phyloP scores from a whole-genome alignment of 768 basidiomycete genomes.

The Rhizopogon vulgaris region DNA sequence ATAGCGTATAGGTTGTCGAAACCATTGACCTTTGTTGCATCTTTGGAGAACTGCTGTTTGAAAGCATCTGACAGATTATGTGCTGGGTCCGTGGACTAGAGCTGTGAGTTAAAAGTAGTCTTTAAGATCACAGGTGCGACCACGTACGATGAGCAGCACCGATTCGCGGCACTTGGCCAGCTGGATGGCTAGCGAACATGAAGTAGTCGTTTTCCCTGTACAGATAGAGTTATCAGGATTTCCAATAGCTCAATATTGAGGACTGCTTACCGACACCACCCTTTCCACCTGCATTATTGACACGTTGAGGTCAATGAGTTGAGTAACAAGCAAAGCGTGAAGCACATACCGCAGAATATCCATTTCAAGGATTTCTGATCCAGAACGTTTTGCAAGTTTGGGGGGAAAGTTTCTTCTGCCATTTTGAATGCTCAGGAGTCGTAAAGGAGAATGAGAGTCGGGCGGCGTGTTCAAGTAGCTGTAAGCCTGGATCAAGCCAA shows the following conservation, averaged over 20 bases:
- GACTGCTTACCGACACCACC: conserved; percentile 84
- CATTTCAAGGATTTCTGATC: conserved; percentile 93
- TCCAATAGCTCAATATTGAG: neutral
- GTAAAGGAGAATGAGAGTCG: conserved; percentile 10
- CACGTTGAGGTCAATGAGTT: conserved; percentile 10
- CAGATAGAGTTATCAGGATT: neutral
- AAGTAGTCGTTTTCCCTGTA: conserved; percentile 95
- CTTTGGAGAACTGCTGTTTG: conserved; percentile 98
- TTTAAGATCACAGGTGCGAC: neutral
- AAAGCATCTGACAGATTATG: conserved; percentile 99
- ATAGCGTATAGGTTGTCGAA: conserved; percentile 96
- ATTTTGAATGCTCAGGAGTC: conserved; percentile 26
- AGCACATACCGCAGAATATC: conserved; percentile 91
- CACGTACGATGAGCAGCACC: conserved; percentile 89
- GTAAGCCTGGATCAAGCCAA: conserved; percentile 1
- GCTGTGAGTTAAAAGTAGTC: neutral
- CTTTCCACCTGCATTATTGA: conserved; percentile 71
- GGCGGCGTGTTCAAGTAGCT: conserved; percentile 15
- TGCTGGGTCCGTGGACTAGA: conserved; percentile 96
- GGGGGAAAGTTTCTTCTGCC: conserved; percentile 62
- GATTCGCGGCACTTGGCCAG: conserved; percentile 86
- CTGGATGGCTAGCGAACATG: conserved; percentile 96
- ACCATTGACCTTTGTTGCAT: conserved; percentile 96
- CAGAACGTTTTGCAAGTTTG: conserved; percentile 90
- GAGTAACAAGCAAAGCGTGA: conserved; percentile 6